phyloP scores from a whole-genome alignment of 768 basidiomycete species.

The Termitomyces sp. region DNA sequence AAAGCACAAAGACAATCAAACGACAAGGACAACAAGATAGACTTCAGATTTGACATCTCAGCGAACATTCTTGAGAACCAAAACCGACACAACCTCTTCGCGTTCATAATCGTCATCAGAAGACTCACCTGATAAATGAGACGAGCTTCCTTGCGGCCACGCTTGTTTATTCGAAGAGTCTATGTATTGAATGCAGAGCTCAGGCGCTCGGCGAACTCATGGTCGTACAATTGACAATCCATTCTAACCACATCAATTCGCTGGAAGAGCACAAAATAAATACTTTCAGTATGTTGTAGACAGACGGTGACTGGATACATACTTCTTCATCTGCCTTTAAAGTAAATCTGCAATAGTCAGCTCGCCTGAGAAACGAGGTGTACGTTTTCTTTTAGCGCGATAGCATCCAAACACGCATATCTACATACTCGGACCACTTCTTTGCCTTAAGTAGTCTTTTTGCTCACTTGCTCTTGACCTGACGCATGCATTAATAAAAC shows the following conservation, averaged over 20 bases:
- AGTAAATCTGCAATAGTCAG: not conserved
- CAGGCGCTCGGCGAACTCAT: not conserved
- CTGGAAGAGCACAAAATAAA: not conserved
- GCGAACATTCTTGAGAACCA: not conserved
- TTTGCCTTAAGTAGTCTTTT: constrained; percentile 9
- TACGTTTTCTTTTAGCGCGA: constrained; percentile 14
- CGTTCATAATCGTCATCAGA: not conserved
- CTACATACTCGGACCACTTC: constrained; percentile 17
- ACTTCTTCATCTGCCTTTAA: constrained; percentile 14
- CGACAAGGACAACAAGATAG: not conserved
- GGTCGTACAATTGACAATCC: constrained; percentile 8
- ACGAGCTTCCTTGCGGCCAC: not conserved
- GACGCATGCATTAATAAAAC: not conserved
- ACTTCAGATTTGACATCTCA: not conserved
- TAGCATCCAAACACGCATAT: constrained; percentile 25
- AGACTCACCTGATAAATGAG: not conserved
- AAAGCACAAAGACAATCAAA: not conserved
- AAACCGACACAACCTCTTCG: not conserved
- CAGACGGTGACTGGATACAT: not conserved
- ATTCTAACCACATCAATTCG: constrained; percentile 7
- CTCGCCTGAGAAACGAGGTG: not conserved
- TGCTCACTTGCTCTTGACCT: constrained; percentile 21
- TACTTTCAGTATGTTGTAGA: no score
- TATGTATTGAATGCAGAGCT: not conserved
- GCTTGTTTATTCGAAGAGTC: not conserved